Percentiles rank a stretch among this genome's conserved stretches.
phyloP scores from a whole-genome alignment of 176 grass and related monocot genomes.

The Miscanthus lutarioriparius region DNA sequence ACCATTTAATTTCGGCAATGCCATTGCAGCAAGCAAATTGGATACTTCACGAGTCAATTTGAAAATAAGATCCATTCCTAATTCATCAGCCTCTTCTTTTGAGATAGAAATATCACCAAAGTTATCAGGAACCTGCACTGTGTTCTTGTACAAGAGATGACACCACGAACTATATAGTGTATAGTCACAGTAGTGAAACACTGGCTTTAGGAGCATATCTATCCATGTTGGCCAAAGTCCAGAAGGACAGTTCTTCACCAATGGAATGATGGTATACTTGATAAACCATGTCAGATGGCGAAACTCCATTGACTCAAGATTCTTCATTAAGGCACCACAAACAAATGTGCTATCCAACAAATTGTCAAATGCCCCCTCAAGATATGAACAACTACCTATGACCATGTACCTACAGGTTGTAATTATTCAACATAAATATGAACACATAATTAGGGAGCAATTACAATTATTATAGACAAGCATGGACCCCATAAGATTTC shows the following conservation, averaged over 20 bases:
- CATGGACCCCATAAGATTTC: too few species aligned
- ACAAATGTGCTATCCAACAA: conserved; percentile 7
- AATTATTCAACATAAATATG: neutral
- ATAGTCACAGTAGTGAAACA: conserved; percentile 4
- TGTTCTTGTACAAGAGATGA: neutral
- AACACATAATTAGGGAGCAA: too few species aligned
- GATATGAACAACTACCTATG: conserved; percentile 16
- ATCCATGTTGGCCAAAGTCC: conserved; percentile 16
- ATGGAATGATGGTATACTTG: neutral
- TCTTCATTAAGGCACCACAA: conserved; percentile 19
- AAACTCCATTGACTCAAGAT: conserved; percentile 24
- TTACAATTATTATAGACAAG: too few species aligned
- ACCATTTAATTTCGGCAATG: conserved; percentile 31
- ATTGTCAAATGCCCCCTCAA: neutral
- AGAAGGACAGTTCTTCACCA: conserved; percentile 18
- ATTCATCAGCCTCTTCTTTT: neutral
- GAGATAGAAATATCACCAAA: neutral
- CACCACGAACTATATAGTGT: conserved; percentile 15
- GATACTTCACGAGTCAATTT: conserved; percentile 27
- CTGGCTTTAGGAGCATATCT: neutral
- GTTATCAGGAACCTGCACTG: conserved; percentile 12
- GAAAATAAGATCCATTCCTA: conserved; percentile 11
- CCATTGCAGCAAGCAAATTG: conserved; percentile 13
- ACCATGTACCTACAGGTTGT: conserved; percentile 25
- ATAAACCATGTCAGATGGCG: conserved; percentile 18